Conservation (phyloP, 2,329 filamentous ascomycete species). For the Diplodia mutila region DNA sequence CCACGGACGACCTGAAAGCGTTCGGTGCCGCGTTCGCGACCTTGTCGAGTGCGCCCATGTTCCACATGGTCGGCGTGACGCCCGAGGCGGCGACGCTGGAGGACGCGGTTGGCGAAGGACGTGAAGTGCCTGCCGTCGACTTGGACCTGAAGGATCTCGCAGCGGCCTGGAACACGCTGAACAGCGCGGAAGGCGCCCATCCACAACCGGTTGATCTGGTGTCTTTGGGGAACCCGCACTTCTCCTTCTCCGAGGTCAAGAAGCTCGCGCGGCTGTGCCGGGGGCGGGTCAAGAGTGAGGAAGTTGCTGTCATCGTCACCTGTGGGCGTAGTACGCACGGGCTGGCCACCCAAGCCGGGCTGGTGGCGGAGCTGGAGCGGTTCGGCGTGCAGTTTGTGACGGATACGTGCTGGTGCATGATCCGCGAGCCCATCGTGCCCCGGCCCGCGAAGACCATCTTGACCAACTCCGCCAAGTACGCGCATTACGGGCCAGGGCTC, state of each 20-base stretch:
- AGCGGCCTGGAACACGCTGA: conserved; percentile 13
- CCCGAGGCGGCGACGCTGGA: conserved; percentile 39
- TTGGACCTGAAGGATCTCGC: background rate
- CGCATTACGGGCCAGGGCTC: conserved; percentile 46
- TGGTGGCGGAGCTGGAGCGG: conserved; percentile 35
- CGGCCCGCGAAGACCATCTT: conserved; percentile 38
- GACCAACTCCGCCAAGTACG: conserved; percentile 55
- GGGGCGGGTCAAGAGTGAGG: conserved; percentile 30
- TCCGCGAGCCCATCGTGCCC: conserved; percentile 46
- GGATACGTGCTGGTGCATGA: conserved; percentile 56
- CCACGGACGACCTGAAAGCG: conserved; percentile 45
- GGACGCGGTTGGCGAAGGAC: conserved; percentile 1
- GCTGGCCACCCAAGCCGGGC: conserved; percentile 33
- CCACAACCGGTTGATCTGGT: conserved; percentile 42
- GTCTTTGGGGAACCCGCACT: conserved; percentile 53
- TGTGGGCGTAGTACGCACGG: conserved; percentile 30
- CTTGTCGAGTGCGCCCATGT: conserved; percentile 49
- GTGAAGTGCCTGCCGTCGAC: background rate
- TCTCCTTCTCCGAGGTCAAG: conserved; percentile 44
- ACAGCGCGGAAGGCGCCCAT: background rate
- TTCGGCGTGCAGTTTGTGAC: conserved; percentile 49
- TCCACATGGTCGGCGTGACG: conserved; percentile 48
- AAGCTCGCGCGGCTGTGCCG: conserved; percentile 37
- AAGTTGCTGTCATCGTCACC: background rate
- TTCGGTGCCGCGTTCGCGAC: conserved; percentile 53